These are phyloP conservation scores for Bacidia rubella DNA, from an alignment of 495 filamentous ascomycete species.

Conservation along the genomic window DNA sequence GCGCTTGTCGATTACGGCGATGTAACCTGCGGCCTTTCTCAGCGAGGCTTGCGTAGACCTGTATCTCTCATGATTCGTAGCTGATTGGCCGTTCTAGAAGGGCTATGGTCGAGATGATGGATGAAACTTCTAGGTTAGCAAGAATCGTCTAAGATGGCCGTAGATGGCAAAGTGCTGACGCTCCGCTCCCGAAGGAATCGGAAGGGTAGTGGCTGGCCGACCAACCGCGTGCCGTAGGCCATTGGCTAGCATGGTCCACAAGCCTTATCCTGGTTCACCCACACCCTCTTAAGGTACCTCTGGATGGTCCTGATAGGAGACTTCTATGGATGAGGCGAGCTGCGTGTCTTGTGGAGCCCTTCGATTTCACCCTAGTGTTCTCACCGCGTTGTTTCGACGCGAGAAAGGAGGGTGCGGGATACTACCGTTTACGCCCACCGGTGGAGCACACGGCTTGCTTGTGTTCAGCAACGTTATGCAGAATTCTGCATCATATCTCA, in stretches of 20 bases:
- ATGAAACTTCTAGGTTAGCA: not conserved
- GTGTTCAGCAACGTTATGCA: not conserved
- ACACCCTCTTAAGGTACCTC: not conserved
- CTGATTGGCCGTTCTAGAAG: not conserved
- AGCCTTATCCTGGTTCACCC: not conserved
- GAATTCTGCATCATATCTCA: not conserved
- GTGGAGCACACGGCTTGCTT: not conserved
- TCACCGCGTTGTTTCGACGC: not conserved
- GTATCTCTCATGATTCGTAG: not conserved
- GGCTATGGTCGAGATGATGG: not conserved
- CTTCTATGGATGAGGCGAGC: not conserved
- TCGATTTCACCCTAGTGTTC: not conserved
- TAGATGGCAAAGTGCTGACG: slow-evolving; percentile 3
- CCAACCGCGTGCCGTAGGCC: not conserved
- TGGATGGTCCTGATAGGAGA: not conserved
- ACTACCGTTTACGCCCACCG: not conserved
- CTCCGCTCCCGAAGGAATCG: slow-evolving; percentile 5
- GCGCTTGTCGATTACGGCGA: not conserved
- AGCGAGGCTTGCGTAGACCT: not conserved
- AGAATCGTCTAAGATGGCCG: not conserved
- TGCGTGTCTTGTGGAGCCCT: not conserved
- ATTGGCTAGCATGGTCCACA: not conserved
- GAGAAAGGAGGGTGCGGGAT: not conserved
- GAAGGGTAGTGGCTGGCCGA: slow-evolving; percentile 3
- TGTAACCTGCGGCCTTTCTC: not conserved